Conservation (phyloP, 2,329 filamentous ascomycete species). For the Calycina herbarum region DNA sequence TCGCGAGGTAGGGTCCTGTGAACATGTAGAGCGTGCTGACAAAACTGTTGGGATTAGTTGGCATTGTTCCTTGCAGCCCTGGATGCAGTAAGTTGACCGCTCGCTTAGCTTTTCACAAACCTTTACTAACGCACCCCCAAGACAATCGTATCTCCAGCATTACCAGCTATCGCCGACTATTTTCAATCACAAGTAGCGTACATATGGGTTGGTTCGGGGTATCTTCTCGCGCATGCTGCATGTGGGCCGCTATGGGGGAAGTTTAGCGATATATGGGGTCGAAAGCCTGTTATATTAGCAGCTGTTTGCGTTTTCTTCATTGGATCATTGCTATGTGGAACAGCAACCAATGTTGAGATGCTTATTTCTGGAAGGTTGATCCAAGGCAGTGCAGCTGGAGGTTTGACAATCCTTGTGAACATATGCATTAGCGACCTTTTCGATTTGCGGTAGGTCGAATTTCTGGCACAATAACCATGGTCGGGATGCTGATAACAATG, state of each 20-base stretch:
- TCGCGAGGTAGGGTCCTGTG: neutral
- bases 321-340: conserved; percentile 61
- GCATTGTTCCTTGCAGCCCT: conserved; percentile 9
- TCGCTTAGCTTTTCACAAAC: neutral
- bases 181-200: conserved; percentile 51
- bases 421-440: conserved; percentile 10
- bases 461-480: neutral
- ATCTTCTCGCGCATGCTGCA: conserved; percentile 65
- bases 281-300: conserved; percentile 59
- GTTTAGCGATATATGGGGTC: conserved; percentile 65
- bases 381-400: conserved; percentile 6
- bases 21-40: neutral
- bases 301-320: conserved; percentile 62
- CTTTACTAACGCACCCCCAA: conserved; percentile 28
- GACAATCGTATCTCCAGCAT: conserved; percentile 56
- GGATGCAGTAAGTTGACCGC: conserved; percentile 2
- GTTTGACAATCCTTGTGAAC: neutral
- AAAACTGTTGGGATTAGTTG: neutral
- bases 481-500: neutral
- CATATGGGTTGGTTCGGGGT: conserved; percentile 72
- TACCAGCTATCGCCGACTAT: conserved; percentile 54
- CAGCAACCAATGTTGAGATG: conserved; percentile 62
- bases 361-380: conserved; percentile 47
- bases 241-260: conserved; percentile 69
- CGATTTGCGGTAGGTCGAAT: neutral